phyloP scores from a whole-genome alignment of 352 stramenopile species.

The Globisporangium nunn region DNA sequence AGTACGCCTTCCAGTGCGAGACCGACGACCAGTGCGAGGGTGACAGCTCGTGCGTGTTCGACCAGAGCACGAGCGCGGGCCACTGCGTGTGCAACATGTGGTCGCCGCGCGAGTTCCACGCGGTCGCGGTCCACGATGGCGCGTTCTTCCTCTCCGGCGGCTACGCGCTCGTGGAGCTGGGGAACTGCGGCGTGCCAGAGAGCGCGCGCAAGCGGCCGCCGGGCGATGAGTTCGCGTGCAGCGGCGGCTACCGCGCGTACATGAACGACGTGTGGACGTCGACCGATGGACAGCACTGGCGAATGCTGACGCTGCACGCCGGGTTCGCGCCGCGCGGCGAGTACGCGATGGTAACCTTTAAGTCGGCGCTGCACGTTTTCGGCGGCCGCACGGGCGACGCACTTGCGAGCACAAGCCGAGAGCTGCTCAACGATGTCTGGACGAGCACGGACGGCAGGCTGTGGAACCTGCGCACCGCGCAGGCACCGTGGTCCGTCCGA shows the following conservation, averaged over 20 bases:
- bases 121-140: slow-evolving; percentile 32
- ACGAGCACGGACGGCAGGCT: slow-evolving; percentile 33
- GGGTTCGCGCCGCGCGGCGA: slow-evolving; percentile 49
- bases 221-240: slow-evolving; percentile 61
- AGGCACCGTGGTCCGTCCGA: slow-evolving; percentile 40
- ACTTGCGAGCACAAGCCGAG: slow-evolving; percentile 12
- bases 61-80: slow-evolving; percentile 31
- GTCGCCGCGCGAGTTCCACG: slow-evolving; percentile 67
- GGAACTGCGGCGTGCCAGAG: slow-evolving; percentile 61
- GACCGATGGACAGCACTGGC: slow-evolving; percentile 50
- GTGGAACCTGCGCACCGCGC: slow-evolving; percentile 26
- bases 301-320: slow-evolving; percentile 29
- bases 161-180: slow-evolving; percentile 53
- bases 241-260: slow-evolving; percentile 52
- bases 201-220: slow-evolving; percentile 34
- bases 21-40: slow-evolving; percentile 60
- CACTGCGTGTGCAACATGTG: slow-evolving; percentile 73
- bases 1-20: slow-evolving; percentile 41
- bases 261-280: slow-evolving; percentile 74
- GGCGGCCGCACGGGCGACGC: slow-evolving; percentile 40
- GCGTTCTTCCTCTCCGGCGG: slow-evolving; percentile 52
- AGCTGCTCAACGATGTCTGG: slow-evolving; percentile 70
- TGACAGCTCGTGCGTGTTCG: slow-evolving; percentile 48
- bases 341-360: slow-evolving; percentile 59
- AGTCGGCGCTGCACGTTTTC: slow-evolving; percentile 47